Percentiles rank a stretch among this genome's conserved stretches.
Evolutionary conservation across 345 rosid genomes (phyloP).

Genomic region (Clarkia xantiana): DNA sequence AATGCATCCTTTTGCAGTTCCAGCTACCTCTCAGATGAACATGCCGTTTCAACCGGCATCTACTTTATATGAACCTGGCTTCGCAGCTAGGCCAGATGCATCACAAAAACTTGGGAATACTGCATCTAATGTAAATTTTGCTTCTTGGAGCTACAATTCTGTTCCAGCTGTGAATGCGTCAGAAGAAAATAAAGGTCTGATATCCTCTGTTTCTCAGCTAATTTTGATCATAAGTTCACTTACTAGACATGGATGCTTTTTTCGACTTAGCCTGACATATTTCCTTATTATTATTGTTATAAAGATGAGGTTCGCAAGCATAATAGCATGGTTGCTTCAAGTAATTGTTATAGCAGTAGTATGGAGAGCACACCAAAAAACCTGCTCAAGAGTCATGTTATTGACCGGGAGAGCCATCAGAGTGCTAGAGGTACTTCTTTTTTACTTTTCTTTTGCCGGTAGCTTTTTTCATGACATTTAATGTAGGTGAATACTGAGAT

Average conservation of each 20-base stretch:
- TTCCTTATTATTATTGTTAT: neutral
- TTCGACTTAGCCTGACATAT: neutral
- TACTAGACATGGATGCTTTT: neutral
- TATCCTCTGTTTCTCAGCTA: neutral
- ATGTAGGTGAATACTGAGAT: neutral
- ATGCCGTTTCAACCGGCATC: conserved; percentile 36
- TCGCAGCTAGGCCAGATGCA: conserved; percentile 28
- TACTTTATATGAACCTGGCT: conserved; percentile 32
- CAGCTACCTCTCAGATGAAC: conserved; percentile 26
- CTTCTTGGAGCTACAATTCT: conserved; percentile 39
- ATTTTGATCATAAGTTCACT: neutral
- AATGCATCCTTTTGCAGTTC: conserved; percentile 16
- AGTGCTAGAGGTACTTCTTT: conserved; percentile 11
- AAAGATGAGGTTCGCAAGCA: conserved; percentile 17
- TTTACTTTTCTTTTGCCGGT: neutral
- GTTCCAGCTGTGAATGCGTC: conserved; percentile 19
- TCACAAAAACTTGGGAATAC: conserved; percentile 30
- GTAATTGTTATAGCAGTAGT: conserved; percentile 27
- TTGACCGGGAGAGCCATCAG: conserved; percentile 16
- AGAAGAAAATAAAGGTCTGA: conserved; percentile 29
- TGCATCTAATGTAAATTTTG: conserved; percentile 16
- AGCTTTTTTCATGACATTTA: neutral
- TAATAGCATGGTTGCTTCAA: conserved; percentile 13
- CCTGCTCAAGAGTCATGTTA: conserved; percentile 17
- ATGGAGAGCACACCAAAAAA: conserved; percentile 30